Base-by-base conservation (phyloP, 768 basidiomycete species). In the Phylloporus sp. region DNA sequence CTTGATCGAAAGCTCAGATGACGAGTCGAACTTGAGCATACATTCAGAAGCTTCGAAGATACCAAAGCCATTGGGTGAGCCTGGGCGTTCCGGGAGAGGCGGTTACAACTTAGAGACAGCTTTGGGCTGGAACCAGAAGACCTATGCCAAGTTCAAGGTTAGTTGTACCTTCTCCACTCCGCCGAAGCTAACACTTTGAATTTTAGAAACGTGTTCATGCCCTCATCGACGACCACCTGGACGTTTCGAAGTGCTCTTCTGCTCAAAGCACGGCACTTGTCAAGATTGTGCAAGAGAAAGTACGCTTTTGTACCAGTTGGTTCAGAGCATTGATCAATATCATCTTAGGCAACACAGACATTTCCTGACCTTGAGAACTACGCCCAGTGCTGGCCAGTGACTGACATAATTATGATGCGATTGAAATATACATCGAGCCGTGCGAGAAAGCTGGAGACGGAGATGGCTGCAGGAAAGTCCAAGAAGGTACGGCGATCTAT, bases 61-160 rank as follows among this genome's bases (percentile, higher is more conserved):
- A 26, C 47, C 59, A 27, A 66, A 65, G 29, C 64, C 62, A 5
- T 13, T 14, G 5, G 59, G 60, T 0, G 54, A 65, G 36, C 55
- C 49, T 18, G 62, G 60, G 15, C 32, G 43, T 11, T 59, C 59
- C 10, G 54, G 58, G 7, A 29, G 42, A 4, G 63, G 61, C 13
- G 59, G 64, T 1, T 66, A 66, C 31, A 63, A 36, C 9, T 50
- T 66, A 13, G 38, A 56, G 36, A 40, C 2, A 9, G 38, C 38
- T 27, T 40, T 40, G 38, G 18, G 38, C 8, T 64, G 61, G 63
- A 45, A 56, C 15, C 38, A 36, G 4, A 54, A 51, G 29, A 9
- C 28, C 3, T 65, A 43, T n/a, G 0, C 22, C 0, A 53, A 49
- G 24, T 36, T 65, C 18, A 57, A 61, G 57, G 64, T 65, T 6